A percentile compares a stretch with the other conserved stretches of the same genome.
These are phyloP conservation scores for Mytilinidion resinicola DNA, from an alignment of 495 filamentous ascomycete genomes.

Conservation along the genomic window DNA sequence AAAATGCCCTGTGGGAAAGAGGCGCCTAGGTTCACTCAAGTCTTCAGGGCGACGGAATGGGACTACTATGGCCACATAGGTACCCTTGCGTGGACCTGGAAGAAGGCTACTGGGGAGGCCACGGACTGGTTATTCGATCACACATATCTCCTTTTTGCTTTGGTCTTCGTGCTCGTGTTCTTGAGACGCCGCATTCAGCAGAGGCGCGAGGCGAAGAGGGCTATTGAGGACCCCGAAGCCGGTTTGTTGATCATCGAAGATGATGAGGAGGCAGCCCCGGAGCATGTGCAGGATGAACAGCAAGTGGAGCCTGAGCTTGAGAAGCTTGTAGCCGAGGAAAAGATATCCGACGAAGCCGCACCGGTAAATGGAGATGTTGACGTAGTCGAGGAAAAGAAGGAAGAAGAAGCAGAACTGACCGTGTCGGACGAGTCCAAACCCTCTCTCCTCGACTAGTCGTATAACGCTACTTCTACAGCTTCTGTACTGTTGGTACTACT, in stretches of 20 bases:
- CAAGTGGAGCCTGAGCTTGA: not conserved
- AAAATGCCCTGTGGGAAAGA: constrained; percentile 16
- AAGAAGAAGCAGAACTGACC: not conserved
- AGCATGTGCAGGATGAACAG: constrained; percentile 3
- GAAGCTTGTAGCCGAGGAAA: no score
- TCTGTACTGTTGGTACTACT: no score
- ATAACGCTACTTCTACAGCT: not conserved
- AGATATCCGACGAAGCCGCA: no score
- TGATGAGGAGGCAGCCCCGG: not conserved
- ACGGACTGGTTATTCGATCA: not conserved
- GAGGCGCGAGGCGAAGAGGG: not conserved
- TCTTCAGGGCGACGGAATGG: constrained; percentile 19
- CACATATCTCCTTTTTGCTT: not conserved
- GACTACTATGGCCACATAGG: constrained; percentile 20
- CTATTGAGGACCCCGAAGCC: constrained; percentile 13
- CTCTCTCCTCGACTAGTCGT: not conserved
- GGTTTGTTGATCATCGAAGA: constrained; percentile 7
- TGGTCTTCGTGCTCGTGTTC: not conserved
- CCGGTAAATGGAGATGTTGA: no score
- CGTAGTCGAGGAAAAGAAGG: not conserved
- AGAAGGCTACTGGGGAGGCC: not conserved
- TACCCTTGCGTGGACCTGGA: constrained; percentile 1
- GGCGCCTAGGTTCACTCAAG: constrained; percentile 1
- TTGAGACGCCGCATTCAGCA: not conserved
- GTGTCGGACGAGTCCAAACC: not conserved